Evolutionary conservation across 176 grass and related monocot genomes (phyloP).

Genomic region (Neostapfia colusana): DNA sequence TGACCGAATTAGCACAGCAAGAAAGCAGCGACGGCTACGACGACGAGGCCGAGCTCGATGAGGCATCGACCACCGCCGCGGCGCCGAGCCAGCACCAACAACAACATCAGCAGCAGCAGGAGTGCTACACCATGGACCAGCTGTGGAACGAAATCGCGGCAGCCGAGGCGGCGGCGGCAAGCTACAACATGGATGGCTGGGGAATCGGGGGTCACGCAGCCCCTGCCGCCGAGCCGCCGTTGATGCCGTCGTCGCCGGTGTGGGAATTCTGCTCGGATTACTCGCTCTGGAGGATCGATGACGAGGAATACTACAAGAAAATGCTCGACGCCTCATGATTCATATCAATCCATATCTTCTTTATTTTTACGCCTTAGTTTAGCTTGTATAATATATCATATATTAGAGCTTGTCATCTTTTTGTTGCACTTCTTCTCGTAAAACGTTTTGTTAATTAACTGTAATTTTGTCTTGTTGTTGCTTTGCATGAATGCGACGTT

Average conservation of each 20-base stretch:
- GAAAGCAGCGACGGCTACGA: background rate
- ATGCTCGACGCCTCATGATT: conserved; percentile 45
- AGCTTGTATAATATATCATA: background rate
- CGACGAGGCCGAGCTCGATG: conserved; percentile 38
- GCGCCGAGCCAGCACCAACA: conserved; percentile 26
- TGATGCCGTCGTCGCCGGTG: conserved; percentile 45
- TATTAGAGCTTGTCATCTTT: background rate
- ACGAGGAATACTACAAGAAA: conserved; percentile 68
- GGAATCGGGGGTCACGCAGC: background rate
- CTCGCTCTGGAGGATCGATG: conserved; percentile 82
- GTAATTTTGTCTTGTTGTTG: conserved; percentile 4
- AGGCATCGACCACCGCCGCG: conserved; percentile 11
- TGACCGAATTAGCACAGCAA: background rate
- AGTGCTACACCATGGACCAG: conserved; percentile 51
- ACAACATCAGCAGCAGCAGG: background rate
- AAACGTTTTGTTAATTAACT: conserved; percentile 7
- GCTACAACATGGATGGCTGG: conserved; percentile 45
- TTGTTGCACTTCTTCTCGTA: background rate
- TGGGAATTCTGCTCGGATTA: conserved; percentile 74
- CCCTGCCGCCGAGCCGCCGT: background rate
- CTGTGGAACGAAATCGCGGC: conserved; percentile 89
- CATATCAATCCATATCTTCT: background rate
- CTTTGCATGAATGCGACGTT: background rate
- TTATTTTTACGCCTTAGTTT: background rate
- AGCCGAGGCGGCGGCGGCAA: conserved; percentile 32